Evolutionary conservation across 2,329 filamentous ascomycete genomes (phyloP), one percentile per base, ranked within the genome.

Genomic region (Aspergillus neotritici): DNA sequence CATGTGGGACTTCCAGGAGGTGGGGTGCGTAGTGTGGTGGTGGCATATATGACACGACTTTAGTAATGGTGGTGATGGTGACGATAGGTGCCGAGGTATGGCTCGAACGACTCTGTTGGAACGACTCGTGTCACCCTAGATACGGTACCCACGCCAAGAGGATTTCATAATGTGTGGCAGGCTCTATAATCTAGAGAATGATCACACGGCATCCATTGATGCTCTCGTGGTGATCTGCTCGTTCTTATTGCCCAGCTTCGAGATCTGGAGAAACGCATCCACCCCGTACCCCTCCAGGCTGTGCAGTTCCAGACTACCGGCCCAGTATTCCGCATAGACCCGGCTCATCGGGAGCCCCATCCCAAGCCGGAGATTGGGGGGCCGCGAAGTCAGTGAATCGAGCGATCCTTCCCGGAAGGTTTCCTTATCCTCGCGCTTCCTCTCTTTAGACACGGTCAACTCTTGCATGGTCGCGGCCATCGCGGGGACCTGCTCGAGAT

Each of bases 281-380:
- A 94, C 88, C 11, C 93, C 93, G 63, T 96, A 97, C 1, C 93
- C 94, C 62, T 96, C 91, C 6, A 98, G 71, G 59, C 86, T 96
- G 63, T 97, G 91, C 46, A 97, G 67, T 58, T 95, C 86, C 7
- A 98, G 71, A 56, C 80, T 93, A 16, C 93, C 93, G 3, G 93
- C 93, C 93, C 93, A 98, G 66, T 97, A 97, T 67, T 97, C 91
- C 21, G 91, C 89, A 66, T 97, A 98, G 3, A 97, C 87, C 49
- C 88, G 80, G 58, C 90, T 95, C 69, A 98, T 83, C 0, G 93
- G 93, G 40, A 98, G 68, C 1, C 93, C 93, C 77, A 98, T 94
- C 4, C 93, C 93, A 1, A 98, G 75, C 9, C 88, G 80, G 48
- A 97, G 71, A 61, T 95, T 85, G 0, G 93, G 91, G 13, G 89